Evolutionary conservation across 2,329 filamentous ascomycete genomes (phyloP).

Genomic region (Hypoxylon sp.): DNA sequence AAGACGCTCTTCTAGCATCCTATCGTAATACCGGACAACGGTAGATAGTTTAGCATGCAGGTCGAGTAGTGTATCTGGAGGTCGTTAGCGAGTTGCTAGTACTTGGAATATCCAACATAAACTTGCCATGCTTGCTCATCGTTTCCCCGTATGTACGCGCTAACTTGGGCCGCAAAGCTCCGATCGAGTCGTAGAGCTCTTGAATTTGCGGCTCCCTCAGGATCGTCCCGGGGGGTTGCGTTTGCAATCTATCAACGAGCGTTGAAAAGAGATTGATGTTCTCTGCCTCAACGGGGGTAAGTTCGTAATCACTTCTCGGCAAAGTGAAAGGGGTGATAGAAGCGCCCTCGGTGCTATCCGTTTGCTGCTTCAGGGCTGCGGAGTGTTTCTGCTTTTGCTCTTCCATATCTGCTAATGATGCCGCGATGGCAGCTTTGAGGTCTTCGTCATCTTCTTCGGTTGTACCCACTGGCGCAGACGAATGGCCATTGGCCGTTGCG

Average conservation of each 20-base stretch:
- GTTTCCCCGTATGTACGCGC: conserved; percentile 97
- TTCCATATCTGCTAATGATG: conserved; percentile 96
- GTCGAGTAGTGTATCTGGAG: conserved; percentile 86
- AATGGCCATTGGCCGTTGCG: conserved; percentile 54
- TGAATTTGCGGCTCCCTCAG: conserved; percentile 97
- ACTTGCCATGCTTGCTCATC: conserved; percentile 97
- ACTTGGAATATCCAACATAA: background rate
- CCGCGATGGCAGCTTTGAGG: conserved; percentile 92
- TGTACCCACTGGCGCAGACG: conserved; percentile 53
- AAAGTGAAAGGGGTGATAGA: conserved; percentile 66
- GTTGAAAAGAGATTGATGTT: conserved; percentile 98
- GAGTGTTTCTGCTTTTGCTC: conserved; percentile 95
- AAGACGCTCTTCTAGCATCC: conserved; percentile 95
- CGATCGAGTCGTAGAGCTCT: conserved; percentile 97
- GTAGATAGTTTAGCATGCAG: conserved; percentile 95
- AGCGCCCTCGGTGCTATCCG: conserved; percentile 64
- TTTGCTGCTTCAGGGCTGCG: conserved; percentile 83
- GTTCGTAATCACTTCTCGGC: conserved; percentile 92
- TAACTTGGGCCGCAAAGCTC: conserved; percentile 90
- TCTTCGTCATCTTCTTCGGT: conserved; percentile 92
- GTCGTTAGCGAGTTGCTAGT: conserved; percentile 50
- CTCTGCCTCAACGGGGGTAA: conserved; percentile 92
- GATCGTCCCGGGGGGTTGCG: conserved; percentile 94
- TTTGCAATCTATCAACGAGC: conserved; percentile 91
- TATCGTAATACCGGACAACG: conserved; percentile 96